These are phyloP conservation scores for Coprinopsis sp. DNA, from an alignment of 768 basidiomycete species.

Conservation along the genomic window DNA sequence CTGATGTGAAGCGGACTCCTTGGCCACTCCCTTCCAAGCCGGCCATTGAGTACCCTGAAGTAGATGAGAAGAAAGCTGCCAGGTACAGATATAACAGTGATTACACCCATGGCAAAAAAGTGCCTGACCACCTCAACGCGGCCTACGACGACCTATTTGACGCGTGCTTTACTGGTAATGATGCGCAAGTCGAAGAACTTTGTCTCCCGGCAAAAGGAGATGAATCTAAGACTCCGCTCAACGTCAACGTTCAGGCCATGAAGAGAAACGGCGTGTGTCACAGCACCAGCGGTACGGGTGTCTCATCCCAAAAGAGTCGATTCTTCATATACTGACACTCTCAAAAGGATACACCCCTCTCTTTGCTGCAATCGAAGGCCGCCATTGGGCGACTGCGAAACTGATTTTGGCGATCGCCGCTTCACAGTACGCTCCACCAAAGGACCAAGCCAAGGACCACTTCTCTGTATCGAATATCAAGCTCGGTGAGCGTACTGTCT, in stretches of 20 bases:
- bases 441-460: constrained; percentile 27
- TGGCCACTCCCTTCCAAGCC: neutral
- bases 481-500: too few species aligned
- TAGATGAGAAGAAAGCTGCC: neutral
- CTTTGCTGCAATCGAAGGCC: constrained; percentile 42
- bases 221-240: constrained; percentile 29
- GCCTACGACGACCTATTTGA: constrained; percentile 53
- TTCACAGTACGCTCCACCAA: constrained; percentile 44
- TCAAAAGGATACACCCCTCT: constrained; percentile 47
- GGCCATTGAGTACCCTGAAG: neutral
- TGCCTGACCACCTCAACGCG: constrained; percentile 30
- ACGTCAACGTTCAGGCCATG: constrained; percentile 37
- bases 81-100: constrained; percentile 12
- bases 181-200: constrained; percentile 43
- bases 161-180: constrained; percentile 50
- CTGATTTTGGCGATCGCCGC: constrained; percentile 52
- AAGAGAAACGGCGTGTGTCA: constrained; percentile 13
- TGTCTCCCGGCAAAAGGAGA: constrained; percentile 43
- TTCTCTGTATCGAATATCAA: constrained; percentile 30
- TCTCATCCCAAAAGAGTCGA: neutral
- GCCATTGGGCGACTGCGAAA: constrained; percentile 55
- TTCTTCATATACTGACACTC: neutral
- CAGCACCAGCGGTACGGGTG: constrained; percentile 21
- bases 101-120: constrained; percentile 21
- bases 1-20: constrained; percentile 19